Evolutionary conservation across 306 rosid genomes (phyloP).

Genomic region (Pterocarpus santalinus): DNA sequence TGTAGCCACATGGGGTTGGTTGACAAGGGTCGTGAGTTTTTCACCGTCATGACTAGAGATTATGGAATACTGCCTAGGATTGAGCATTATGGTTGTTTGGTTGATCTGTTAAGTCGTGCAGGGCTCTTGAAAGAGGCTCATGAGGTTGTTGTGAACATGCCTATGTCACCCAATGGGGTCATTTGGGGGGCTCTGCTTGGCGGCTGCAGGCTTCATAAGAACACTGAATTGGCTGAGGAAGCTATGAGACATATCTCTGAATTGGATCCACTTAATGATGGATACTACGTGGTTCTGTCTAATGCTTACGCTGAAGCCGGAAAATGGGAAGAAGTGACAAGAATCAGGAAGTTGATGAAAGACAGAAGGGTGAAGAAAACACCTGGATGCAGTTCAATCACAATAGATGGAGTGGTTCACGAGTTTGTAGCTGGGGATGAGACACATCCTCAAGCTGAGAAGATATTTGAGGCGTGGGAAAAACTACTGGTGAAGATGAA

Average conservation of each 20-base stretch:
- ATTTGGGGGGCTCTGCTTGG: neutral
- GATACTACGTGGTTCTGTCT: neutral
- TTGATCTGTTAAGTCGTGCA: neutral
- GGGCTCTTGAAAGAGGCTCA: neutral
- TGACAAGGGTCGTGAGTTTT: neutral
- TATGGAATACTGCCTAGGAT: neutral
- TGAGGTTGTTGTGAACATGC: neutral
- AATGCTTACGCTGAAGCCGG: neutral
- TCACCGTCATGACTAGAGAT: neutral
- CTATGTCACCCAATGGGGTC: neutral
- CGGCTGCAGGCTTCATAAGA: neutral
- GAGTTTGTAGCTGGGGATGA: neutral
- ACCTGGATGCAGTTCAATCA: neutral
- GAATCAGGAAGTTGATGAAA: neutral
- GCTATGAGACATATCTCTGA: neutral
- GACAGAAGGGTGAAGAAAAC: neutral
- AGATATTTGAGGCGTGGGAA: neutral
- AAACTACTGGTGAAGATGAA: neutral
- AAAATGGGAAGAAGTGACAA: neutral
- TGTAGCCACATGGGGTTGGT: neutral
- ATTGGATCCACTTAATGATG: neutral
- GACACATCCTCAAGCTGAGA: neutral
- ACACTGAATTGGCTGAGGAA: neutral
- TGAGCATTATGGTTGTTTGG: neutral
- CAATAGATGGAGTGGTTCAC: neutral